Conservation (phyloP, 106 monocot species). For the Allium fistulosum region DNA sequence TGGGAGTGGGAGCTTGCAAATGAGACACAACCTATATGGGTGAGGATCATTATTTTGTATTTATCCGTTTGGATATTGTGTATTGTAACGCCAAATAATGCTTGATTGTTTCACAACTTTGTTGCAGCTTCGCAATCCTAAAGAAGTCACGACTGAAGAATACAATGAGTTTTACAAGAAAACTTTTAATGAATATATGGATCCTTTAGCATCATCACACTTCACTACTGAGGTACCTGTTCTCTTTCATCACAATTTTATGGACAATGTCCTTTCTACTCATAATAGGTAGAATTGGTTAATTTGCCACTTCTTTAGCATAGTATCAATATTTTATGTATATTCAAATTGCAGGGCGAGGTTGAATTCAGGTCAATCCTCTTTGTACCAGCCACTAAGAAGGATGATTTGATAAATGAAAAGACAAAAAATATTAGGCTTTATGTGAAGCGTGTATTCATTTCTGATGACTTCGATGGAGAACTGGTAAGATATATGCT, state of each 20-base stretch:
- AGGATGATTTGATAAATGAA: slow-evolving; percentile 58
- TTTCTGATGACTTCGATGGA: slow-evolving; percentile 99
- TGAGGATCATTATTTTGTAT: slow-evolving; percentile 18
- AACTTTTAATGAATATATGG: slow-evolving; percentile 93
- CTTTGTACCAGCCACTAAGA: slow-evolving; percentile 73
- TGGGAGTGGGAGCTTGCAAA: slow-evolving; percentile 99
- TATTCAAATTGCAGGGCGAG: slow-evolving; percentile 55
- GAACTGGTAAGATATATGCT: slow-evolving; percentile 54
- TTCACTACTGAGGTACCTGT: slow-evolving; percentile 91
- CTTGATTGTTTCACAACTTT: background rate
- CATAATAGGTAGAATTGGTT: too few relatives aligned
- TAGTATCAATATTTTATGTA: background rate
- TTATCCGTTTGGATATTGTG: background rate
- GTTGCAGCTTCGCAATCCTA: slow-evolving; percentile 86
- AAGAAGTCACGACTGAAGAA: slow-evolving; percentile 84
- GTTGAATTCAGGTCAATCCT: slow-evolving; percentile 97
- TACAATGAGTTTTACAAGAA: slow-evolving; percentile 99
- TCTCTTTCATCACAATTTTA: background rate
- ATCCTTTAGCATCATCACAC: slow-evolving; percentile 91
- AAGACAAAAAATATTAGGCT: slow-evolving; percentile 98
- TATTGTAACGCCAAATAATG: background rate
- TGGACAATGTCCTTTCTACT: too few relatives aligned
- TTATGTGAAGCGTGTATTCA: slow-evolving; percentile 97
- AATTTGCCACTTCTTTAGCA: too few relatives aligned
- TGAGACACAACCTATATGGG: slow-evolving; percentile 98